Conservation (phyloP, 1,139 yeast species). For the Hansenula anomala region DNA sequence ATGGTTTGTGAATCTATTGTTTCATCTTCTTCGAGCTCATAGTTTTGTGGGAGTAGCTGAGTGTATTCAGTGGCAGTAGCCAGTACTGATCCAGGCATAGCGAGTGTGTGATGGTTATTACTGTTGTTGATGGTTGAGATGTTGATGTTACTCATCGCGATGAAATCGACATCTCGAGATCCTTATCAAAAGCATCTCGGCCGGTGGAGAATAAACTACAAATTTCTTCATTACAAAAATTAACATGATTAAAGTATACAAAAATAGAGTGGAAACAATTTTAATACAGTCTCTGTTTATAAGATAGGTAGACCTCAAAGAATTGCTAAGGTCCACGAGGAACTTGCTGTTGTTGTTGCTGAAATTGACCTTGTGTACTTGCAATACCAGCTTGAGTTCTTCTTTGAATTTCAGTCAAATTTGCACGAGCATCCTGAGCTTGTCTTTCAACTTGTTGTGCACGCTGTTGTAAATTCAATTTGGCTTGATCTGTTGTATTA, state of each 20-base stretch:
- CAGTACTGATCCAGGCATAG: not conserved
- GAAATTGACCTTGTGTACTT: not conserved
- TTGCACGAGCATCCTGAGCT: not conserved
- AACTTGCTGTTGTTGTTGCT: too few relatives aligned
- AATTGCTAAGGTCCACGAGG: not conserved
- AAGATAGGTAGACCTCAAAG: not conserved
- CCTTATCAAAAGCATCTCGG: too few relatives aligned
- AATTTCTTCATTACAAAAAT: too few relatives aligned
- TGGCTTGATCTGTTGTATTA: not conserved
- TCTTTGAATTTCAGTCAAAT: constrained; percentile 1
- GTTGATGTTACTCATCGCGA: too few relatives aligned
- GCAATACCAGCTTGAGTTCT: constrained; percentile 2
- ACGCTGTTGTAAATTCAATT: not conserved
- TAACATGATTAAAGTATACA: too few relatives aligned
- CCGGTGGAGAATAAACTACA: too few relatives aligned
- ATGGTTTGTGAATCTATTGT: constrained; percentile 8
- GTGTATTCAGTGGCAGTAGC: not conserved
- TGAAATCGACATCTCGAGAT: too few relatives aligned
- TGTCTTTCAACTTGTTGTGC: not conserved
- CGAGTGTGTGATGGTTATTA: too few relatives aligned
- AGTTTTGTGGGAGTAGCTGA: not conserved
- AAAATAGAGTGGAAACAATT: too few relatives aligned
- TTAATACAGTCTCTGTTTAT: not conserved
- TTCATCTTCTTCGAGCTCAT: constrained; percentile 13
- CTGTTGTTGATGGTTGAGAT: too few relatives aligned